Evolutionary conservation across 106 monocot species (phyloP).

Genomic region (Apostasia ramifera): DNA sequence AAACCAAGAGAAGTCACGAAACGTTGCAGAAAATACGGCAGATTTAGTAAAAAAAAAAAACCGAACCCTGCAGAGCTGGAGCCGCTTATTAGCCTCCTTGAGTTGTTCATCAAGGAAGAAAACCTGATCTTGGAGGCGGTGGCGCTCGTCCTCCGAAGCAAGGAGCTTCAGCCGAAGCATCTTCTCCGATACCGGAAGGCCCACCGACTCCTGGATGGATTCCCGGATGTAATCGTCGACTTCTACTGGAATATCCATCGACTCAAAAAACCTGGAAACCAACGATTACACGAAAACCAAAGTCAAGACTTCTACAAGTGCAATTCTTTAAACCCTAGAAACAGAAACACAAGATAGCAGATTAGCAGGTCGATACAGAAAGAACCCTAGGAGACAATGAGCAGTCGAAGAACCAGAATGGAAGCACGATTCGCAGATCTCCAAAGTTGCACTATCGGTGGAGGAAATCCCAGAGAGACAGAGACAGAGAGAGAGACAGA

Average conservation of each 20-base stretch:
- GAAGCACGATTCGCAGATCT: neutral
- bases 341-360: neutral
- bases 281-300: neutral
- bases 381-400: neutral
- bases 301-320: neutral
- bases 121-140: conserved; percentile 69
- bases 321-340: neutral
- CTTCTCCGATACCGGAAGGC: conserved; percentile 52
- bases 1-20: neutral
- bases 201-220: conserved; percentile 67
- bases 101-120: conserved; percentile 66
- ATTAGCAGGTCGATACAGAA: neutral
- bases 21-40: neutral
- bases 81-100: conserved; percentile 30
- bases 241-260: conserved; percentile 45
- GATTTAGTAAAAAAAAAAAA: neutral
- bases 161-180: conserved; percentile 64
- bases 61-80: conserved; percentile 52
- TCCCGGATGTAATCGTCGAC: conserved; percentile 67
- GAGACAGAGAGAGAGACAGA: too few relatives aligned
- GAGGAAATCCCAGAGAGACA: neutral
- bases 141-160: conserved; percentile 63
- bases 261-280: neutral
- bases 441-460: neutral
- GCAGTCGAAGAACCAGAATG: neutral